Conservation (phyloP, 129 eudicot species). For the Logfia minima region DNA sequence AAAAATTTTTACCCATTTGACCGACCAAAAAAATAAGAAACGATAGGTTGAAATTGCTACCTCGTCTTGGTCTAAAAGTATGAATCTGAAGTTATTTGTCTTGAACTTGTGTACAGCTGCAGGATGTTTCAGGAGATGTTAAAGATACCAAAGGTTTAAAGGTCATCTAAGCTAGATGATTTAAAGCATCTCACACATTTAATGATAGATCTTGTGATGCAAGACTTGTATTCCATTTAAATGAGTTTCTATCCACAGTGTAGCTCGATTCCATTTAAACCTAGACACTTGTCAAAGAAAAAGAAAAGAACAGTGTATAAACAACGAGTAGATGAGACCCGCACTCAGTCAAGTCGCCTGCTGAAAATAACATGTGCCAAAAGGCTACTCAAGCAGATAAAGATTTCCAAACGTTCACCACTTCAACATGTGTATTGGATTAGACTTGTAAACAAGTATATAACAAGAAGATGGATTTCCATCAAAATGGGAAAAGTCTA, state of each 20-base stretch:
- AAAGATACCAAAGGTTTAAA: constrained; percentile 36
- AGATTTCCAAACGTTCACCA: not conserved
- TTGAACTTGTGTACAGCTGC: constrained; percentile 47
- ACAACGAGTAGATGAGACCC: not conserved
- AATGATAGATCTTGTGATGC: not conserved
- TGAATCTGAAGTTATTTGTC: constrained; percentile 1
- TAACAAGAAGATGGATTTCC: not conserved
- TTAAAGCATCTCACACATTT: constrained; percentile 2
- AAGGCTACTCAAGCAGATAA: not conserved
- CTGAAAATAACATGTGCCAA: not conserved
- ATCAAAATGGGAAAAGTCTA: not conserved
- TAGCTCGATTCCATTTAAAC: not conserved
- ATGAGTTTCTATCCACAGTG: not conserved
- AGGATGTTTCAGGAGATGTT: constrained; percentile 53
- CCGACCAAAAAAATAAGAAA: not conserved
- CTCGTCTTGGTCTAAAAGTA: not conserved
- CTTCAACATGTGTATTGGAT: too few relatives aligned
- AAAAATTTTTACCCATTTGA: too few relatives aligned
- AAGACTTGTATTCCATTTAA: constrained; percentile 7
- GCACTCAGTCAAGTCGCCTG: not conserved
- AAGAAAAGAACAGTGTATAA: too few relatives aligned
- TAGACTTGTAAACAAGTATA: not conserved
- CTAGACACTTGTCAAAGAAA: too few relatives aligned
- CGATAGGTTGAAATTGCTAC: not conserved
- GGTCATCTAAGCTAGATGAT: constrained; percentile 18